Evolutionary conservation across 2,329 filamentous ascomycete genomes (phyloP), one percentile per base, ranked within the genome.

Genomic region (Pseudomassariella vexata): DNA sequence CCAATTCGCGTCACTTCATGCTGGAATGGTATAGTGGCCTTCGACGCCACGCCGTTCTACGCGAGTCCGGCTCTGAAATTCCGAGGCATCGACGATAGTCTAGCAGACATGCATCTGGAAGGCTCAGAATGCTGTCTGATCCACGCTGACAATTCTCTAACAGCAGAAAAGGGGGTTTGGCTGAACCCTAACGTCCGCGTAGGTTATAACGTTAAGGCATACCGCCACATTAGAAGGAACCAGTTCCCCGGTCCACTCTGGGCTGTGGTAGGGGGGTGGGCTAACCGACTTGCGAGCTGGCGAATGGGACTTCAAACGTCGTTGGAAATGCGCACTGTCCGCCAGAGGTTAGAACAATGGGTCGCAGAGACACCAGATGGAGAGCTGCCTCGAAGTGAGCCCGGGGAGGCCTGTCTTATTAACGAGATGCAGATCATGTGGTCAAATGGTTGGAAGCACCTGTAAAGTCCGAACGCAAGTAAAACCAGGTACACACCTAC

Each of bases 91-190:
- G 56, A 72, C 2, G 79, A 84, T 50, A 68, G 57, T 12, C 62
- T 81, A 3, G 62, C 62, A 5, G 46, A 52, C n/a, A 42, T 55
- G 6, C 73, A 76, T 35, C 59, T 79, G 19, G 76, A 80, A 51
- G 76, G 65, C 4, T 76, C 70, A 2, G 76, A 81, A 50, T 79
- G 75, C 49, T 81, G 77, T 47, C 60, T 81, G 15, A 68, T 77
- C 12, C 73, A 77, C 40, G 67, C 68, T 2, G 73, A 77, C 43
- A 77, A 77, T 42, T 64, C 63, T 4, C 52, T 72, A 4, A 55
- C 59, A 8, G 20, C 41, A 5, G 39, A 48, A 24, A 53, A 65
- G 28, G 70, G 71, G 12, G 63, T 76, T 2, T 76, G 60, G 52
- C 40, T 77, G n/a, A 77, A 77, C 41, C 68, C 71, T 1, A 59